Conservation (phyloP, 495 filamentous ascomycete species). For the Aspergillus egyptiacus region DNA sequence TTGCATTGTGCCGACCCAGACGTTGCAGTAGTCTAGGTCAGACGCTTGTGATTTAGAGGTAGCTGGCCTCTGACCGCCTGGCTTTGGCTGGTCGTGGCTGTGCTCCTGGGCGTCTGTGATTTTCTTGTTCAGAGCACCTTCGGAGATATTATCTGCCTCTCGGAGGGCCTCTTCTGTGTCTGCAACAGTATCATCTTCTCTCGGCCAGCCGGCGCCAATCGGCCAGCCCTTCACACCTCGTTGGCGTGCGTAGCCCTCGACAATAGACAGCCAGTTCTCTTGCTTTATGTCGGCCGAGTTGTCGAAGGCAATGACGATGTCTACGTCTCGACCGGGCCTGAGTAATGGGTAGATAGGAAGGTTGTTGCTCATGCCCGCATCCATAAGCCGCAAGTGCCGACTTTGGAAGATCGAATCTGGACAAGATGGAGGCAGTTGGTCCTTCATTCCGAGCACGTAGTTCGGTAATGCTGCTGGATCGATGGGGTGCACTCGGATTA, state of each 20-base stretch:
- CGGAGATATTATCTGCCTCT: conserved; percentile 55
- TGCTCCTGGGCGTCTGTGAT: conserved; percentile 55
- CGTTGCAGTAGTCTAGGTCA: conserved; percentile 80
- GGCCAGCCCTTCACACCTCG: conserved; percentile 91
- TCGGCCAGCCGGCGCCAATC: conserved; percentile 84
- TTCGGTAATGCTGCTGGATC: conserved; percentile 86
- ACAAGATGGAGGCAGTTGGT: conserved; percentile 62
- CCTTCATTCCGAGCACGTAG: conserved; percentile 72
- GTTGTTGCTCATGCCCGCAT: conserved; percentile 98
- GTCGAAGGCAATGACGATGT: conserved; percentile 88
- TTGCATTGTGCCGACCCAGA: conserved; percentile 85
- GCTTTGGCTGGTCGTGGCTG: conserved; percentile 22
- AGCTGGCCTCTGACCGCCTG: too few species aligned
- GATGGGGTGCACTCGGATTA: conserved; percentile 87
- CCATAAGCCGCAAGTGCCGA: conserved; percentile 80
- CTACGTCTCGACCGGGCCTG: conserved; percentile 77
- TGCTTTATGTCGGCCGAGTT: conserved; percentile 76
- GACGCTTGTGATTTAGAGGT: conserved; percentile 31
- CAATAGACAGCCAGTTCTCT: conserved; percentile 89
- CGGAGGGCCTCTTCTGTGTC: conserved; percentile 59
- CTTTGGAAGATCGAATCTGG: conserved; percentile 66
- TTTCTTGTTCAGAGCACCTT: conserved; percentile 55
- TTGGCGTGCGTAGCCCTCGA: conserved; percentile 85
- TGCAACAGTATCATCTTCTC: conserved; percentile 43
- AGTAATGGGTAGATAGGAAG: conserved; percentile 91